A percentile compares a stretch with the other conserved stretches of the same genome.
Evolutionary conservation across 345 rosid genomes (phyloP).

Genomic region (Dipteronia sinensis): DNA sequence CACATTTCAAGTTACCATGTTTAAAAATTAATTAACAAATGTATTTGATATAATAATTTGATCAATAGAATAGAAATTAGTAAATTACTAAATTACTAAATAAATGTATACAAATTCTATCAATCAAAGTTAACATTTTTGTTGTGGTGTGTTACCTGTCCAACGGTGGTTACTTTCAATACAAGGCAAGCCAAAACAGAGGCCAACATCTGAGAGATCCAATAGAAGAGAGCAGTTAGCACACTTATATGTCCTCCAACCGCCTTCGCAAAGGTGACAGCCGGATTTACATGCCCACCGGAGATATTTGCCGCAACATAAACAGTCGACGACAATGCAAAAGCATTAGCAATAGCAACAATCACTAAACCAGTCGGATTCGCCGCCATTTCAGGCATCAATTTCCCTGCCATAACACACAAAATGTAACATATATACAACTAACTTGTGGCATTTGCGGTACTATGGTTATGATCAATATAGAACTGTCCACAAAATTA

Average conservation of each 20-base stretch:
- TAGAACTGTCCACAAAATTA: no score
- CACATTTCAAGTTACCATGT: not conserved
- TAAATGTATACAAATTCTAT: no score
- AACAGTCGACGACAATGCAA: constrained; percentile 70
- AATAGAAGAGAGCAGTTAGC: constrained; percentile 80
- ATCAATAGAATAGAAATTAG: no score
- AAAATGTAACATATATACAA: no score
- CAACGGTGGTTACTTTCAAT: constrained; percentile 54
- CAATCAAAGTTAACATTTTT: no score
- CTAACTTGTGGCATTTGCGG: no score
- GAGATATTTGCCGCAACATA: constrained; percentile 64
- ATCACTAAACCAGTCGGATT: constrained; percentile 58
- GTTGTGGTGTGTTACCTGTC: constrained; percentile 41
- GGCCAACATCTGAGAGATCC: constrained; percentile 83
- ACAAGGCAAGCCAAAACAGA: constrained; percentile 83
- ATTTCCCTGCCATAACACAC: constrained; percentile 50
- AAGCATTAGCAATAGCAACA: constrained; percentile 67
- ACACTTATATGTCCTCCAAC: constrained; percentile 75
- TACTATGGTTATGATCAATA: no score
- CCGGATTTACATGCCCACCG: constrained; percentile 93
- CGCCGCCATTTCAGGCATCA: constrained; percentile 53
- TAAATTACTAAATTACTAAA: no score
- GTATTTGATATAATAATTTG: no score
- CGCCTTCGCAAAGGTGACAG: constrained; percentile 84
- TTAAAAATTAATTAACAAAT: no score